Evolutionary conservation across 441 rosid genomes (phyloP), one percentile per base, ranked within the genome.

Genomic region (Mallotus japonicus): DNA sequence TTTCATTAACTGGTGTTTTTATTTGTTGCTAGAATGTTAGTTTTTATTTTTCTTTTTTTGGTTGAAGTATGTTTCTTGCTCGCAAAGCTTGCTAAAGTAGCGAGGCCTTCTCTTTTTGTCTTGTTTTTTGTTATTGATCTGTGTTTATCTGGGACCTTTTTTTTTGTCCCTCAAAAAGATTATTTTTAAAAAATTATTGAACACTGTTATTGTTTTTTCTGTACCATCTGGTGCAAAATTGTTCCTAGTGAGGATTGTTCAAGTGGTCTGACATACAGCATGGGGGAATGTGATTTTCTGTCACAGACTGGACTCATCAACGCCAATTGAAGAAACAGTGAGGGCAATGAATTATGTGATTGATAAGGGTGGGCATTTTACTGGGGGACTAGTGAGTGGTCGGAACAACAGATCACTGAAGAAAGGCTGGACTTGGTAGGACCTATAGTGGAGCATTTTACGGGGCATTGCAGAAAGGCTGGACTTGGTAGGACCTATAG

Each of bases 371-470:
- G 93, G 99, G 98, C 99, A 6, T 95, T 95, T 73, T 95, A 95
- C 74, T 92, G 99, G 98, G 99, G 98, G 2, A 92, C 99, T 12
- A 95, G 98, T 73, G 99, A 95, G 82, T 95, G 98, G 99, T 87
- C 98, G 0, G 89, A 96, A 1, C 99, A 95, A 60, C 99, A 95
- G 77, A 88, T 95, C 77, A 95, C 97, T 11, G 98, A 92, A 78
- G 87, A 92, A 76, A 85, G 89, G 75, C 69, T 91, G 83, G 99
- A 92, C 77, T 40, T 95, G 87, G 87, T 89, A 40, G 99, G n/a
- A n/a, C n/a, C n/a, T n/a, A n/a, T n/a, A n/a, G n/a, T n/a, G n/a
- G n/a, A n/a, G 98, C 99, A 6, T 95, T 92, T 73, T 95, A 95
- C 74, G 91, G 99, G 98, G 99, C 77, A 95, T 96, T 11, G 98